Conservation (phyloP, 1,284 basidiomycete genomes). For the Volvariella surrecta region DNA sequence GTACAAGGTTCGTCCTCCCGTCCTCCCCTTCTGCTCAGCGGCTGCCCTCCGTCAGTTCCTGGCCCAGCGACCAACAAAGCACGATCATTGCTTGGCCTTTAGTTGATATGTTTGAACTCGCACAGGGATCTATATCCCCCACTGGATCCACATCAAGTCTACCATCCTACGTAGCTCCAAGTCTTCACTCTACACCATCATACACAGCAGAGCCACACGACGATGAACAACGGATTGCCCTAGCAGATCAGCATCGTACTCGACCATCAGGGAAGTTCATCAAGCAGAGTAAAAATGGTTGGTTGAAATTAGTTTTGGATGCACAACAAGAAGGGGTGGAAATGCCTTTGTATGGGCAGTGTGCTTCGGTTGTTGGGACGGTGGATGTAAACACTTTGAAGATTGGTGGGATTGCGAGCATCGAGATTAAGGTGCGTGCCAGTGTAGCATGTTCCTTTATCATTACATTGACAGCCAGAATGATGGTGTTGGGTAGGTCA, state of each 20-base stretch:
- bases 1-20: too few relatives aligned
- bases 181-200: constrained; percentile 29
- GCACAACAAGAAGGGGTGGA: constrained; percentile 40
- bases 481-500: constrained; percentile 39
- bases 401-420: constrained; percentile 43
- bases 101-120: too few relatives aligned
- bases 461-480: too few relatives aligned
- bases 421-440: constrained; percentile 51
- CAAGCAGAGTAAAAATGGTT: constrained; percentile 52
- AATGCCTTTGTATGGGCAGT: constrained; percentile 50
- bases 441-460: constrained; percentile 3
- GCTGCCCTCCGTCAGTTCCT: too few relatives aligned
- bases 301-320: constrained; percentile 38
- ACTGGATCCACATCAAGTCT: constrained; percentile 35
- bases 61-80: too few relatives aligned
- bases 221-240: constrained; percentile 43
- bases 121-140: too few relatives aligned
- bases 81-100: too few relatives aligned
- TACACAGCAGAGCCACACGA: constrained; percentile 45
- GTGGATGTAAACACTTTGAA: constrained; percentile 42
- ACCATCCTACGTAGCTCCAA: constrained; percentile 30
- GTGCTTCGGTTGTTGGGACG: constrained; percentile 43
- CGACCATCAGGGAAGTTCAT: constrained; percentile 42
- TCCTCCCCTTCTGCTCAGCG: too few relatives aligned
- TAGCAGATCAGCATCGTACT: constrained; percentile 34